These are phyloP conservation scores for Barnettozyma wickerhamii DNA, from an alignment of 805 yeast genomes.

Conservation along the genomic window DNA sequence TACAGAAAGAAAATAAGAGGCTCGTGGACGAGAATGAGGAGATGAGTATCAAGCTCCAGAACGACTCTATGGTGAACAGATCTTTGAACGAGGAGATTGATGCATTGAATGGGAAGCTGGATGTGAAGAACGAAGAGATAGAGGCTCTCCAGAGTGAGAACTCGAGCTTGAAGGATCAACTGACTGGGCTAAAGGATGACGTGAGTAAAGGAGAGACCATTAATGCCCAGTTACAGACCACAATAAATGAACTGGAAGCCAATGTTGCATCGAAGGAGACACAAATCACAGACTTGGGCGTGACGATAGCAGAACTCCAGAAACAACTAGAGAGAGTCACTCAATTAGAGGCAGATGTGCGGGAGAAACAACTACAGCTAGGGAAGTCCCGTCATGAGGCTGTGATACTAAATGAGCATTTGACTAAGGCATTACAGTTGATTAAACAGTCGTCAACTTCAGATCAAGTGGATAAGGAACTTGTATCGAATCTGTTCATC, in stretches of 20 bases:
- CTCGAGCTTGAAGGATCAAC: background rate
- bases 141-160: background rate
- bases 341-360: constrained; percentile 49
- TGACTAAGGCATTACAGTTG: constrained; percentile 87
- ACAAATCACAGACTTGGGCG: background rate
- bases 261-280: background rate
- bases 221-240: background rate
- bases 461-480: constrained; percentile 79
- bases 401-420: constrained; percentile 86
- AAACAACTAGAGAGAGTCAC: constrained; percentile 22
- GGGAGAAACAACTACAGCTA: constrained; percentile 69
- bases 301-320: constrained; percentile 7
- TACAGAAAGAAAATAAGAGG: constrained; percentile 36
- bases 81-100: constrained; percentile 37
- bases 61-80: constrained; percentile 28
- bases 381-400: constrained; percentile 95
- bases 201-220: constrained; percentile 5
- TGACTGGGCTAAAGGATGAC: constrained; percentile 16
- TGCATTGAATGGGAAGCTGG: constrained; percentile 20
- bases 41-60: constrained; percentile 33
- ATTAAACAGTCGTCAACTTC: constrained; percentile 74
- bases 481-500: constrained; percentile 79
- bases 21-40: constrained; percentile 35
- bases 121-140: constrained; percentile 1
- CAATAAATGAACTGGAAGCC: background rate